These are phyloP conservation scores for Nelumbo lutea DNA, from an alignment of 164 flowering plant species.

Conservation along the genomic window DNA sequence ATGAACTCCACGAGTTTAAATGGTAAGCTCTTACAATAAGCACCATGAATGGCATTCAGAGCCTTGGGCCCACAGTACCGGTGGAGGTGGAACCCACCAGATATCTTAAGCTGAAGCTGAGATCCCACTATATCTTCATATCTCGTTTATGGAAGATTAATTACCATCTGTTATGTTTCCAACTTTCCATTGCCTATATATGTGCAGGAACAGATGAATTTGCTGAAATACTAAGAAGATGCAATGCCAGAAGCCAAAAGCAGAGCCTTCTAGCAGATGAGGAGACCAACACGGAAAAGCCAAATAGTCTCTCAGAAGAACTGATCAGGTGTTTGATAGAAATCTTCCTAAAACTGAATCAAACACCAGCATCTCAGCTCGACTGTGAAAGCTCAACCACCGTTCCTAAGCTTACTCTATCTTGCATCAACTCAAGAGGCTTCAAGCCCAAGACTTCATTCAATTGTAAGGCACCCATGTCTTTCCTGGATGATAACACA, in stretches of 20 bases:
- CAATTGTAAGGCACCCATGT: conserved; percentile 39
- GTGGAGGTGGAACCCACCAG: no score
- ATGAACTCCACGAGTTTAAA: conserved; percentile 19
- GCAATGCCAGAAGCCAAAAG: conserved; percentile 12
- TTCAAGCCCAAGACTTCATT: conserved; percentile 43
- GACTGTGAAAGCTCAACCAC: conserved; percentile 35
- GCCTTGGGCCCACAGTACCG: no score
- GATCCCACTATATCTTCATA: neutral
- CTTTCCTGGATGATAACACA: conserved; percentile 18
- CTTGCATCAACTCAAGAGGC: conserved; percentile 61
- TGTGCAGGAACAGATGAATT: conserved; percentile 22
- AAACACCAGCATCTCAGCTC: conserved; percentile 9
- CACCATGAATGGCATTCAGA: no score
- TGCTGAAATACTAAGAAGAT: conserved; percentile 24
- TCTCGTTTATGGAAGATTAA: no score
- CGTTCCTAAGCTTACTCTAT: conserved; percentile 44
- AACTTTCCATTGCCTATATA: neutral
- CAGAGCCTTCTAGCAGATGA: conserved; percentile 10
- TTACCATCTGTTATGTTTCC: no score
- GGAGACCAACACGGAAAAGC: conserved; percentile 28
- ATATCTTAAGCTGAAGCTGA: no score
- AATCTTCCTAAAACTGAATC: conserved; percentile 62
- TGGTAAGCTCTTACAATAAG: conserved; percentile 18
- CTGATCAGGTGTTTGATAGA: conserved; percentile 62
- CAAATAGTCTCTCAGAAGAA: conserved; percentile 71